These are phyloP conservation scores for Torulaspora microellipsoides DNA, from an alignment of 805 yeast genomes.

Conservation along the genomic window DNA sequence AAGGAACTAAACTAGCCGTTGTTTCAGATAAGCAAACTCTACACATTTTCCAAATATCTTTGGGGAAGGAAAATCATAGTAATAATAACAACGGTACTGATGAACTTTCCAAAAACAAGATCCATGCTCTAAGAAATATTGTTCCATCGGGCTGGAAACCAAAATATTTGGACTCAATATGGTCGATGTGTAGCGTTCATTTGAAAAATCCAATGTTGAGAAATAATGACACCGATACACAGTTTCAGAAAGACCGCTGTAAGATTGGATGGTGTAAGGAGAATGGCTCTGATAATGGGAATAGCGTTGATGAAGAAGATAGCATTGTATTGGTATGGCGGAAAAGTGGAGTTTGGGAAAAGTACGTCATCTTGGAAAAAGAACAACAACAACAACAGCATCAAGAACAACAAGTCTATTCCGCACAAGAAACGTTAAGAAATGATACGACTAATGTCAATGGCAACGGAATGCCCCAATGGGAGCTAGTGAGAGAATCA, in stretches of 20 bases:
- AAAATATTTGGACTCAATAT: slow-evolving; percentile 72
- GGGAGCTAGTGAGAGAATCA: slow-evolving; percentile 62
- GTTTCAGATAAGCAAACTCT: slow-evolving; percentile 85
- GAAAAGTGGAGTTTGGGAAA: slow-evolving; percentile 75
- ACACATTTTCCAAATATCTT: slow-evolving; percentile 66
- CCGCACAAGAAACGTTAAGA: slow-evolving; percentile 22
- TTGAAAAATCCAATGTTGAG: slow-evolving; percentile 31
- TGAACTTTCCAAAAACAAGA: slow-evolving; percentile 37
- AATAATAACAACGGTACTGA: slow-evolving; percentile 3
- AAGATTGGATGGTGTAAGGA: slow-evolving; percentile 31
- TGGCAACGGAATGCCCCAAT: slow-evolving; percentile 34
- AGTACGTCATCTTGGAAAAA: slow-evolving; percentile 63
- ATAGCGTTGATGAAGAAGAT: slow-evolving; percentile 47
- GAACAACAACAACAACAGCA: slow-evolving; percentile 19
- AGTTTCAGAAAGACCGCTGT: slow-evolving; percentile 28
- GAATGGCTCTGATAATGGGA: slow-evolving; percentile 4
- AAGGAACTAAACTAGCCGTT: slow-evolving; percentile 73
- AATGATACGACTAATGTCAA: slow-evolving; percentile 4
- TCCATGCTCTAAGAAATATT: slow-evolving; percentile 59
- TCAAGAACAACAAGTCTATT: slow-evolving; percentile 10
- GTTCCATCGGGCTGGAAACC: slow-evolving; percentile 55
- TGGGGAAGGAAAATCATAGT: slow-evolving; percentile 21
- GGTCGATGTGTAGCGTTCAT: slow-evolving; percentile 81
- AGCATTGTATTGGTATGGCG: slow-evolving; percentile 74
- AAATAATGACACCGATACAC: slow-evolving; percentile 23